Evolutionary conservation across 139 green algal genomes (phyloP).

Genomic region (Medakamo hakoo): DNA sequence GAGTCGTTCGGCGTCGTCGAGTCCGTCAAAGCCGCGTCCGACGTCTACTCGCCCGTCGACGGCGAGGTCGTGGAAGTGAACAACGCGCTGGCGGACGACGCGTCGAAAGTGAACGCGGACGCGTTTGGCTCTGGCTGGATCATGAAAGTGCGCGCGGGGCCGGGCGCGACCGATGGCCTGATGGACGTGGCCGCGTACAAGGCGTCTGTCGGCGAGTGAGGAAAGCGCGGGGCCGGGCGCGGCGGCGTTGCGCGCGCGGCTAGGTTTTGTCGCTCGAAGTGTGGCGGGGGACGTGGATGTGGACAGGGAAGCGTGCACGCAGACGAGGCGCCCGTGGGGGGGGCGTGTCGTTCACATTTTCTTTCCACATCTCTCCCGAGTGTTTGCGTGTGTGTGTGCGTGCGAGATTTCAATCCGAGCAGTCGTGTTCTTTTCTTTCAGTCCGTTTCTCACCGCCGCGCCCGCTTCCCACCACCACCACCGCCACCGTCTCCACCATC

Average conservation of each 20-base stretch:
- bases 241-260: slow-evolving; percentile 4
- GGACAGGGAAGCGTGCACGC: too few species aligned
- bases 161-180: slow-evolving; percentile 44
- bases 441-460: too few species aligned
- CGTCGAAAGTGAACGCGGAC: slow-evolving; percentile 57
- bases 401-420: too few species aligned
- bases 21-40: slow-evolving; percentile 95
- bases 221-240: background rate
- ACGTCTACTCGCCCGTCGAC: slow-evolving; percentile 82
- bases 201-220: slow-evolving; percentile 1
- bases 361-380: too few species aligned
- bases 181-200: slow-evolving; percentile 70
- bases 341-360: too few species aligned
- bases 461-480: too few species aligned
- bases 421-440: too few species aligned
- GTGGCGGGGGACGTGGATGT: too few species aligned
- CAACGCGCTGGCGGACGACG: slow-evolving; percentile 48
- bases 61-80: slow-evolving; percentile 86
- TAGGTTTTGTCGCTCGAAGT: too few species aligned
- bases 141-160: slow-evolving; percentile 87
- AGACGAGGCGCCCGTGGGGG: too few species aligned
- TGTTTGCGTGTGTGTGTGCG: too few species aligned
- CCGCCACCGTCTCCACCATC: too few species aligned
- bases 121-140: slow-evolving; percentile 81
- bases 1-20: slow-evolving; percentile 93